These are phyloP conservation scores for Lumnitzera racemosa DNA, from an alignment of 345 rosid species.

Conservation along the genomic window DNA sequence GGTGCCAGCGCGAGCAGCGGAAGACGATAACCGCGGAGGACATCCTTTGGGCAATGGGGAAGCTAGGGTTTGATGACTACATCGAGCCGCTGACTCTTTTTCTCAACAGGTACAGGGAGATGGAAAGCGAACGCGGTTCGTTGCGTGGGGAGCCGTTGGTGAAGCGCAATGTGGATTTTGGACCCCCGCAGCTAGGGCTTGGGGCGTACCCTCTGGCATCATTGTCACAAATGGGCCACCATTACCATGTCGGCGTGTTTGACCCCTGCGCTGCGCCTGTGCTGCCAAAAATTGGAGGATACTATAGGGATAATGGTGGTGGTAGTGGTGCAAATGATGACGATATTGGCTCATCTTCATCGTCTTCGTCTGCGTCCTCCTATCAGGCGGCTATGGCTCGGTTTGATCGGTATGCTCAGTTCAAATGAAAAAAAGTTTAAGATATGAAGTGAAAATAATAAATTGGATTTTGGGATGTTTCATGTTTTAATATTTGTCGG, in stretches of 20 bases:
- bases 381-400: background rate
- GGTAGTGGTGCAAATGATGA: background rate
- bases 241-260: background rate
- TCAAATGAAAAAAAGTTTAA: slow-evolving; percentile 4
- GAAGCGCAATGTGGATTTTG: slow-evolving; percentile 5
- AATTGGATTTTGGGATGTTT: background rate
- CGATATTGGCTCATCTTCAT: no score
- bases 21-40: slow-evolving; percentile 20
- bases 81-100: slow-evolving; percentile 16
- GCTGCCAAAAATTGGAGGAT: background rate
- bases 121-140: slow-evolving; percentile 16
- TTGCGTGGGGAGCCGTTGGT: slow-evolving; percentile 5
- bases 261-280: background rate
- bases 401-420: slow-evolving; percentile 3
- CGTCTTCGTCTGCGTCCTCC: background rate
- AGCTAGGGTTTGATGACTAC: slow-evolving; percentile 21
- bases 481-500: no score
- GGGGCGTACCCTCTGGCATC: background rate
- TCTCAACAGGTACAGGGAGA: slow-evolving; percentile 16
- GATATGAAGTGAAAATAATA: background rate
- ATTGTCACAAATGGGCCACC: background rate
- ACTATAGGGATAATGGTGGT: background rate
- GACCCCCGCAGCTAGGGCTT: background rate
- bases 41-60: slow-evolving; percentile 23
- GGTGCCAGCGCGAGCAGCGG: slow-evolving; percentile 22